Evolutionary conservation across 371 early-diverging fungal genomes (phyloP), one percentile per base, ranked within the genome.

Genomic region (Ordospora colligata): DNA sequence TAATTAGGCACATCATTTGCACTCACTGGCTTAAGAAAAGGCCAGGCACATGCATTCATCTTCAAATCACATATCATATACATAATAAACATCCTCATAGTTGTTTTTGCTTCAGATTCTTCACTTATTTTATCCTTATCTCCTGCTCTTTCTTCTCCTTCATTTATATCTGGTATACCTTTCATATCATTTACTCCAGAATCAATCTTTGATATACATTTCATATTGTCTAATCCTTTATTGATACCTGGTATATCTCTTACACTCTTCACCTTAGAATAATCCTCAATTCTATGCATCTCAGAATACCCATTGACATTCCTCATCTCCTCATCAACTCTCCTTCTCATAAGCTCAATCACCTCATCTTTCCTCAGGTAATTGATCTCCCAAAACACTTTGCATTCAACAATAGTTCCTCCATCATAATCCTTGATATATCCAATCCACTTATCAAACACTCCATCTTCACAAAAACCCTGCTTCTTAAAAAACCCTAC

Each of bases 381-480:
- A 50, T 83, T 81, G 17, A 86, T 67, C 11, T 78, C 73, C 68
- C 75, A 74, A 45, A 67, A 70, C 8, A 86, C 63, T 54, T 75
- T 82, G 54, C 85, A 81, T 67, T 86, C 80, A 95, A 99, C 96
- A 7, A 96, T 87, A 2, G 96, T 97, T 43, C 96, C 97, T 2
- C 97, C 98, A 78, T 97, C 97, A 83, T 99, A 99, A 85, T 99
- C 99, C 84, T 99, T 99, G 77, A 99, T 97, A 81, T 92, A 93
- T 0, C 97, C 97, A 76, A 92, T 90, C 98, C 98, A 99, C 67
- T 89, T 89, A 67, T 93, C 93, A 78, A 97, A 87, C 7, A 90
- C 90, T 37, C 95, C 92, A 2, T 96, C 92, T 17, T 90, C 90
- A 8, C 94, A 93, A 85, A 99, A 99, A 14, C 97, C 97, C 88